These are phyloP conservation scores for Dalbergia cochinchinensis DNA, from an alignment of 306 rosid species.

Conservation along the genomic window DNA sequence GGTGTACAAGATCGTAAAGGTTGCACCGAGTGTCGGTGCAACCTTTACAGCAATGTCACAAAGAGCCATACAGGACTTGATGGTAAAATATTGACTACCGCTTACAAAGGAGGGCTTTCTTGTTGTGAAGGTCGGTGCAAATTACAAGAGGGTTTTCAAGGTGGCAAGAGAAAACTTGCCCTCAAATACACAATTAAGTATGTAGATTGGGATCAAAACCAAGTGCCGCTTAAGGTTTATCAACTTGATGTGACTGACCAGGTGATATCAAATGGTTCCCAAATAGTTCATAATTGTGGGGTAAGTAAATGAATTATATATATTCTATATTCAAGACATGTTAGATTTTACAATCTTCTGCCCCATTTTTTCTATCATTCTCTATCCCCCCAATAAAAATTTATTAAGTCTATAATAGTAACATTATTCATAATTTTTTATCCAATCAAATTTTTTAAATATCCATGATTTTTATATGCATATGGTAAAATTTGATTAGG, in stretches of 20 bases:
- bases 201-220: conserved; percentile 18
- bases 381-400: too few relatives aligned
- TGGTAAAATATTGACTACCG: background rate
- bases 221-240: conserved; percentile 23
- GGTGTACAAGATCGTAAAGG: background rate
- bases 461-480: too few relatives aligned
- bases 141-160: background rate
- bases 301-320: background rate
- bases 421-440: too few relatives aligned
- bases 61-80: background rate
- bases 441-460: too few relatives aligned
- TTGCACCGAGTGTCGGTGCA: background rate
- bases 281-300: conserved; percentile 20
- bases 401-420: too few relatives aligned
- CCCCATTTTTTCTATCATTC: too few relatives aligned
- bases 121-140: conserved; percentile 37
- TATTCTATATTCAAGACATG: too few relatives aligned
- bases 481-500: too few relatives aligned
- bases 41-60: conserved; percentile 7
- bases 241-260: conserved; percentile 22
- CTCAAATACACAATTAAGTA: conserved; percentile 27
- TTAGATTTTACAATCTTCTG: too few relatives aligned
- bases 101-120: conserved; percentile 37
- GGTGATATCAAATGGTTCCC: background rate
- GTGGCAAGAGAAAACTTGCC: background rate